These are phyloP conservation scores for Besnoitia besnoiti DNA, from an alignment of 169 alveolate species.

Conservation along the genomic window DNA sequence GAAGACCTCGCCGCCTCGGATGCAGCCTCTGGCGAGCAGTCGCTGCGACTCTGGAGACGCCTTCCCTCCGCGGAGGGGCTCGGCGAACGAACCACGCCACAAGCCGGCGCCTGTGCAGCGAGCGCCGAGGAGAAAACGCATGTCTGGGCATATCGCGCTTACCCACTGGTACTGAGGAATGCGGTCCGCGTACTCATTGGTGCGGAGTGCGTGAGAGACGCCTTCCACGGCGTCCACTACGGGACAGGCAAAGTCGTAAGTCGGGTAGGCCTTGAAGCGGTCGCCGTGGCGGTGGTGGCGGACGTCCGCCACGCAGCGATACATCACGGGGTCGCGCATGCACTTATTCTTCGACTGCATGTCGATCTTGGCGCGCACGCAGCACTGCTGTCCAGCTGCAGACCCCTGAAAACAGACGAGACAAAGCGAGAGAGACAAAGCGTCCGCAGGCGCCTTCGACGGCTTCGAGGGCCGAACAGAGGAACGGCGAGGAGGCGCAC, in stretches of 20 bases:
- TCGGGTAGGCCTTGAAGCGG: slow-evolving; percentile 96
- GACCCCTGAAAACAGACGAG: slow-evolving; percentile 76
- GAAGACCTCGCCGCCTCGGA: too few species aligned
- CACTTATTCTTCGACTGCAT: slow-evolving; percentile 94
- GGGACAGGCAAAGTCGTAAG: slow-evolving; percentile 99
- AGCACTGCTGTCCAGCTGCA: slow-evolving; percentile 89
- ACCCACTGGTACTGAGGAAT: slow-evolving; percentile 96
- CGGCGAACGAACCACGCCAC: too few species aligned
- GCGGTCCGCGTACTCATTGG: slow-evolving; percentile 98
- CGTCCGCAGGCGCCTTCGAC: neutral
- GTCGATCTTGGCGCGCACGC: slow-evolving; percentile 97
- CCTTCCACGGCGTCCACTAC: slow-evolving; percentile 96
- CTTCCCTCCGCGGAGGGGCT: too few species aligned
- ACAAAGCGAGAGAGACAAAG: neutral
- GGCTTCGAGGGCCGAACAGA: neutral
- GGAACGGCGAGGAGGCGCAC: slow-evolving; percentile 1
- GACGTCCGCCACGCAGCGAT: slow-evolving; percentile 89
- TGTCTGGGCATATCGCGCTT: too few species aligned
- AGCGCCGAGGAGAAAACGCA: too few species aligned
- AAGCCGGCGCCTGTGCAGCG: too few species aligned
- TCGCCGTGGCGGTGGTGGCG: slow-evolving; percentile 95
- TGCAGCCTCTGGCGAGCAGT: too few species aligned
- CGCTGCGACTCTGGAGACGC: too few species aligned
- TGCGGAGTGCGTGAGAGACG: slow-evolving; percentile 97
- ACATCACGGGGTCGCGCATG: slow-evolving; percentile 98